phyloP scores from a whole-genome alignment of 2,329 filamentous ascomycete species.

The Metarhizium sp. region DNA sequence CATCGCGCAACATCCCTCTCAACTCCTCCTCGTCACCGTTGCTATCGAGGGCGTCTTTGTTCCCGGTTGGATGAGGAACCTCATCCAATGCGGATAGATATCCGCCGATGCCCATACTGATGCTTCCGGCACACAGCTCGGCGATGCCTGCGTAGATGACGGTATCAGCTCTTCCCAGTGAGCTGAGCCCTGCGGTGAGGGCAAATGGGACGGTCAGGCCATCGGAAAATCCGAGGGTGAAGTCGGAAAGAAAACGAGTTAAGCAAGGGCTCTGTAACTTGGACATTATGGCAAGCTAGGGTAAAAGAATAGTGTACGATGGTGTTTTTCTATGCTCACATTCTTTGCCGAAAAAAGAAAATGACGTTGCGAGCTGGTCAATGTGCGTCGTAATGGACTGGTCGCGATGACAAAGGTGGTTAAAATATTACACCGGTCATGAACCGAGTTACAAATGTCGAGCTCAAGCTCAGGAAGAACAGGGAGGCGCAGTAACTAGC shows the following conservation, averaged over 20 bases:
- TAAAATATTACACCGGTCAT: neutral
- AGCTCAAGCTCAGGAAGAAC: neutral
- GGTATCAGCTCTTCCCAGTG: constrained; percentile 48
- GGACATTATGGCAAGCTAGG: constrained; percentile 8
- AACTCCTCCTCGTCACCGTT: constrained; percentile 13
- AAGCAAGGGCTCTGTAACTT: constrained; percentile 17
- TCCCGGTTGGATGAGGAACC: constrained; percentile 5
- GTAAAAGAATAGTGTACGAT: neutral
- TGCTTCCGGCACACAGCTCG: constrained; percentile 61
- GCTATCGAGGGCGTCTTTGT: neutral
- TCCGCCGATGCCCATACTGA: constrained; percentile 65
- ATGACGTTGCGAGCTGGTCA: neutral
- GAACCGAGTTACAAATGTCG: neutral
- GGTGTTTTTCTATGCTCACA: neutral
- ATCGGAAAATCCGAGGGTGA: constrained; percentile 65
- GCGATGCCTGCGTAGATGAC: constrained; percentile 61
- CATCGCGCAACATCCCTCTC: constrained; percentile 16
- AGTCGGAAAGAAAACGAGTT: constrained; percentile 46
- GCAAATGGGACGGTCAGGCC: constrained; percentile 69
- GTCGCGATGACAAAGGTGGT: neutral
- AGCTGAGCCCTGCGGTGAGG: constrained; percentile 58
- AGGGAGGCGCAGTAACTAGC: neutral
- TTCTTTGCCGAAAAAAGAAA: neutral
- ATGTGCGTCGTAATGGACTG: neutral
- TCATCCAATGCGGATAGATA: constrained; percentile 50